Evolutionary conservation across 371 early-diverging fungal genomes (phyloP).

Genomic region (Mucor racemosus): DNA sequence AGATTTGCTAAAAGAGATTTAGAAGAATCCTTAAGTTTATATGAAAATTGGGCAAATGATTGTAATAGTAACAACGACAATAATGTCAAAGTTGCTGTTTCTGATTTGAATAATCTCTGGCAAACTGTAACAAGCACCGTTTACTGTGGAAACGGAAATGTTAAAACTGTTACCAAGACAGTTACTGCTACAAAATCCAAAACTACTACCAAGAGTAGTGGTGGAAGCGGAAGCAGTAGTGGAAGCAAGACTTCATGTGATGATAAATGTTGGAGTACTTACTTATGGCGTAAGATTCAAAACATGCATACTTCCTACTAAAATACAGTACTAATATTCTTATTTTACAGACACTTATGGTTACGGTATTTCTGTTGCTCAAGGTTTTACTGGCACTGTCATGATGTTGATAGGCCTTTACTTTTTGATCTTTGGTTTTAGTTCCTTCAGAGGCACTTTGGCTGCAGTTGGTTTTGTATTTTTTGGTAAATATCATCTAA

Average conservation of each 20-base stretch:
- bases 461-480: constrained; percentile 44
- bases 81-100: constrained; percentile 22
- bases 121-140: constrained; percentile 34
- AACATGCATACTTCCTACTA: too few species aligned
- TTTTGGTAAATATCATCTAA: constrained; percentile 30
- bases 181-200: constrained; percentile 23
- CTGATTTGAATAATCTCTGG: constrained; percentile 29
- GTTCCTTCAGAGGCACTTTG: constrained; percentile 36
- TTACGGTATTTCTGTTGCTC: constrained; percentile 36
- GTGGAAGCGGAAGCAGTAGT: constrained; percentile 6
- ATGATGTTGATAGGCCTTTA: constrained; percentile 37
- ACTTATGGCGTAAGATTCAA: constrained; percentile 32
- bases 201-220: constrained; percentile 11
- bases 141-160: constrained; percentile 32
- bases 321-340: too few species aligned
- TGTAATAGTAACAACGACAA: constrained; percentile 19
- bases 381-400: constrained; percentile 41
- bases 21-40: constrained; percentile 30
- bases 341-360: constrained; percentile 38
- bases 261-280: constrained; percentile 37
- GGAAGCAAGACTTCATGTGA: constrained; percentile 14
- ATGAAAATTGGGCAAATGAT: constrained; percentile 32
- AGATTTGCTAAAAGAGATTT: constrained; percentile 27
- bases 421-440: constrained; percentile 42
- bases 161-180: constrained; percentile 32